A percentile compares a stretch with the other conserved stretches of the same genome.
These are phyloP conservation scores for Daldinia grandis DNA, from an alignment of 495 filamentous ascomycete genomes.

Conservation along the genomic window DNA sequence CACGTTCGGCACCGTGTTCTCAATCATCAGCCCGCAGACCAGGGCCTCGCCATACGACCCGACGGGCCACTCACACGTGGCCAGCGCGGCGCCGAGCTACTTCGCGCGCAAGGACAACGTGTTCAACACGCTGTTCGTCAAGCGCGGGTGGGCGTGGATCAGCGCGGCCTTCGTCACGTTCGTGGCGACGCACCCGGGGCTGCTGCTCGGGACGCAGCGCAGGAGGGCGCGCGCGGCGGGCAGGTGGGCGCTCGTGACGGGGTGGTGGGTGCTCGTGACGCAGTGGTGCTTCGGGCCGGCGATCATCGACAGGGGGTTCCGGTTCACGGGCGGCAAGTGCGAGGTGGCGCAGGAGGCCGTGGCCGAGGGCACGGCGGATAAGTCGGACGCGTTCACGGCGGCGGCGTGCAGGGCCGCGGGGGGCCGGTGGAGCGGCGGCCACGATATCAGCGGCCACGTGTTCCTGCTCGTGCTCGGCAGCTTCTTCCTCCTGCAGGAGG, in stretches of 20 bases:
- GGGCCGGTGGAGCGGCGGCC: conserved; percentile 85
- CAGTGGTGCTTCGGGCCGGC: conserved; percentile 96
- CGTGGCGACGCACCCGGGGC: conserved; percentile 66
- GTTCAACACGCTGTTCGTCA: conserved; percentile 91
- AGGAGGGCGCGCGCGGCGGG: conserved; percentile 60
- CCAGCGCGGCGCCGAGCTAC: conserved; percentile 75
- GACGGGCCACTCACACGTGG: conserved; percentile 62
- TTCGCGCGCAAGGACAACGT: conserved; percentile 92
- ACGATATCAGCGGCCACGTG: conserved; percentile 95
- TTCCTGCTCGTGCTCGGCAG: conserved; percentile 89
- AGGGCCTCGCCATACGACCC: conserved; percentile 66
- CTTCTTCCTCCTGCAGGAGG: conserved; percentile 80
- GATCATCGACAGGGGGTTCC: conserved; percentile 86
- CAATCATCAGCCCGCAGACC: conserved; percentile 74
- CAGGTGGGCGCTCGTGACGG: conserved; percentile 75
- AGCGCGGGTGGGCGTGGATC: conserved; percentile 93
- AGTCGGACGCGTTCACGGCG: conserved; percentile 68
- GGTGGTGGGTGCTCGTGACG: conserved; percentile 80
- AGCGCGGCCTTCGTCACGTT: conserved; percentile 73
- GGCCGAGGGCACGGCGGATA: conserved; percentile 39
- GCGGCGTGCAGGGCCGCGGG: conserved; percentile 84
- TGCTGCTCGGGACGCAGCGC: conserved; percentile 49
- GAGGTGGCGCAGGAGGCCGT: conserved; percentile 55
- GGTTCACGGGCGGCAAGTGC: conserved; percentile 83
- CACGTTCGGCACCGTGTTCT: conserved; percentile 80